Percentiles rank a stretch among this genome's conserved stretches.
Conservation (phyloP, 805 yeast species). For the Saturnispora kantuleensis region DNA sequence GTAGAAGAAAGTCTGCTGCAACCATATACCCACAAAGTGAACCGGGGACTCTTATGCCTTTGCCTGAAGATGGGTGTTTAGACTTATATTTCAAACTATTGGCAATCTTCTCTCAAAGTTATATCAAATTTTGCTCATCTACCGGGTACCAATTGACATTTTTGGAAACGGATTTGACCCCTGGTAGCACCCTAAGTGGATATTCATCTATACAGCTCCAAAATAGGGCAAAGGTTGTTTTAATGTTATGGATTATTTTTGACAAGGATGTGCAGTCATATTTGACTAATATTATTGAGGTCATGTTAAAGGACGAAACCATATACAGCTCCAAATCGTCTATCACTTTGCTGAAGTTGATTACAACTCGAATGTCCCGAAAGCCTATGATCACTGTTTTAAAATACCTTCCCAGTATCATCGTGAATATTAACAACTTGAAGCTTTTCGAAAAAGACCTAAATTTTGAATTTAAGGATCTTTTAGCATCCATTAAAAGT, state of each 20-base stretch:
- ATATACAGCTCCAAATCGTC: conserved; percentile 9
- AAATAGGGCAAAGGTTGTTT: conserved; percentile 24
- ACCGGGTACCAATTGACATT: conserved; percentile 1
- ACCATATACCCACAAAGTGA: conserved; percentile 11
- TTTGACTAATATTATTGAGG: conserved; percentile 17
- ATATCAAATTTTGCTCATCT: background rate
- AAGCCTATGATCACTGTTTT: conserved; percentile 15
- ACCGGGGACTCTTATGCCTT: conserved; percentile 10
- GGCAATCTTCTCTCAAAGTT: conserved; percentile 15
- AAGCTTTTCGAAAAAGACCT: conserved; percentile 3
- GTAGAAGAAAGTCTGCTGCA: conserved; percentile 3
- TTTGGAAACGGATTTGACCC: conserved; percentile 18
- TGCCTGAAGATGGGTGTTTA: conserved; percentile 22
- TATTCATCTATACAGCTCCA: conserved; percentile 18
- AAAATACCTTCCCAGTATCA: conserved; percentile 12
- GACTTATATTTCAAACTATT: conserved; percentile 25
- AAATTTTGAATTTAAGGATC: conserved; percentile 9
- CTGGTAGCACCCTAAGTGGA: conserved; percentile 24
- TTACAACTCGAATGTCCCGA: conserved; percentile 8
- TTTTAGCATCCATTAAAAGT: conserved; percentile 10
- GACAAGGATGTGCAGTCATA: conserved; percentile 20
- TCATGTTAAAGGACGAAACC: conserved; percentile 9
- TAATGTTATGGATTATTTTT: conserved; percentile 23
- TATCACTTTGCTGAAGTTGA: conserved; percentile 6
- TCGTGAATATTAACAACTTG: conserved; percentile 13